Base-by-base conservation (phyloP, 2,329 filamentous ascomycete genomes). In the Cladophialophora bantiana region DNA sequence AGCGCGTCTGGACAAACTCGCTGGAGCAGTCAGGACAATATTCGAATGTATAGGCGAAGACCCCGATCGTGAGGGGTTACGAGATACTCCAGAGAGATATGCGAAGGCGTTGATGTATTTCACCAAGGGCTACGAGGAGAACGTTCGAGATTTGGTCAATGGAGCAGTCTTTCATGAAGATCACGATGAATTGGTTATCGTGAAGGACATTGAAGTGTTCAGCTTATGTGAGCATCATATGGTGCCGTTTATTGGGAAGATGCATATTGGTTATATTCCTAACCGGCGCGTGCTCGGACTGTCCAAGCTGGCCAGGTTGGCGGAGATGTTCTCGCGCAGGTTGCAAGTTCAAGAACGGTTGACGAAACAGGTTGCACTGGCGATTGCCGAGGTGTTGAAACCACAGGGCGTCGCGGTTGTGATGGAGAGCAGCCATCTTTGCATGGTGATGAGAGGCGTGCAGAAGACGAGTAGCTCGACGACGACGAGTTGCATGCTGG, bases 401-500 rank as follows among this genome's bases (percentile, higher is more conserved):
- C 95, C 95, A 1, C 93, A 96, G 76, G 95, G 95, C 55, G 94
- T 99, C 1, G 94, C 92, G 20, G 95, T 99, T 2, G 94, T 99
- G 67, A 97, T 99, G 90, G 95, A 99, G 77, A 96, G 92, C 13
- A 94, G 89, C 75, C 95, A 99, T 81, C 83, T 98, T 55, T 99
- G 95, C 83, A 99, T 98, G 94, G 93, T 97, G 15, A 98, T 97
- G 94, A 88, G 95, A 55, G 95, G 95, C n/a, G 94, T 99, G 9
- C 88, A 97, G 77, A 97, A 99, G 84, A 93, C 93, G 0, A 87
- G 85, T 48, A 89, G 91, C 59, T 90, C 87, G 18, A 98, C 95
- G 6, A 95, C 96, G 42, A 99, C 95, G 18, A 97, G 93, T 82
- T 98, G 94, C 78, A 96, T 99, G 81, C 86, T 98, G n/a, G 95